phyloP scores from a whole-genome alignment of 2,329 filamentous ascomycete species.

The Penicillium sp. region DNA sequence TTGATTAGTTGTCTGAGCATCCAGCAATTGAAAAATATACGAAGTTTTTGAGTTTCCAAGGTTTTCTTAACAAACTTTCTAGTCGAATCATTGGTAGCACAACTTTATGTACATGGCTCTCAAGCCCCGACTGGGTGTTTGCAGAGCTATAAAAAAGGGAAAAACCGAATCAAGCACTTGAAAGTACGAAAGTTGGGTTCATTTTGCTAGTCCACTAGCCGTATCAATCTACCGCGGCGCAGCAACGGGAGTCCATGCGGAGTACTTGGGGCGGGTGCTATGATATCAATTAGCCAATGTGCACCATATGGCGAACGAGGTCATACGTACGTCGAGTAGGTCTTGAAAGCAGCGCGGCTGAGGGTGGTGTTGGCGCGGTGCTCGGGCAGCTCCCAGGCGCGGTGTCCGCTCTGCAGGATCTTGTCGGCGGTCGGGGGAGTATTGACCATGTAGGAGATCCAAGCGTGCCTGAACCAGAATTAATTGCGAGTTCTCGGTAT shows the following conservation, averaged over 20 bases:
- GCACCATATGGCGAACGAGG: not conserved
- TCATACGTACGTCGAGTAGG: conserved; percentile 89
- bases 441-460: conserved; percentile 92
- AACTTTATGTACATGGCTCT: conserved; percentile 37
- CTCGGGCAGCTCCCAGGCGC: conserved; percentile 70
- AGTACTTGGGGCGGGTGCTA: conserved; percentile 33
- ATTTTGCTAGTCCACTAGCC: conserved; percentile 14
- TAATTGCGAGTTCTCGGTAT: not conserved
- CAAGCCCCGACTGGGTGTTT: conserved; percentile 2
- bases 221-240: conserved; percentile 30
- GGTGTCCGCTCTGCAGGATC: conserved; percentile 61
- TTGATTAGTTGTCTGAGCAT: conserved; percentile 6
- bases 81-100: conserved; percentile 26
- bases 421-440: conserved; percentile 75
- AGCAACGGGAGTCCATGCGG: conserved; percentile 35
- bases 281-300: conserved; percentile 5
- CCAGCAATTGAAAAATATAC: conserved; percentile 12
- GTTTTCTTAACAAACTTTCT: conserved; percentile 6
- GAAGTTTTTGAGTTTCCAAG: conserved; percentile 4
- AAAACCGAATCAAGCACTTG: conserved; percentile 6
- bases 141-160: conserved; percentile 8
- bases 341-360: conserved; percentile 76
- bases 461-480: conserved; percentile 66
- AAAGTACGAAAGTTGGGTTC: conserved; percentile 12
- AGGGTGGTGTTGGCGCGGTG: conserved; percentile 71